Conservation (phyloP, 176 grass and related monocot species). For the Areca catechu region DNA sequence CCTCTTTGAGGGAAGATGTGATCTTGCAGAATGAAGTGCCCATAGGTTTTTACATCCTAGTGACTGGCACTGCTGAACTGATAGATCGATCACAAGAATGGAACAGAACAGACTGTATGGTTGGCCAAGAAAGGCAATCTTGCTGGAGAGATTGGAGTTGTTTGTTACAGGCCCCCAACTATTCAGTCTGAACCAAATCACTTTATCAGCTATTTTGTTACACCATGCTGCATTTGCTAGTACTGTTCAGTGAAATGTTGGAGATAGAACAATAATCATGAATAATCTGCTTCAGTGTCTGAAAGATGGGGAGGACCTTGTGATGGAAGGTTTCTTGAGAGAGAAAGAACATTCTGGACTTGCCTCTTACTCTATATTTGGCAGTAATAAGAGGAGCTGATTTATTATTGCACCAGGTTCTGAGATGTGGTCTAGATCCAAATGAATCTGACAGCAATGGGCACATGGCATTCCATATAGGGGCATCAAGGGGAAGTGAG, state of each 20-base stretch:
- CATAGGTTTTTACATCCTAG: conserved; percentile 88
- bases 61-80: conserved; percentile 68
- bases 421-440: conserved; percentile 60
- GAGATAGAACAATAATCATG: conserved; percentile 86
- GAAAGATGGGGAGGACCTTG: conserved; percentile 37
- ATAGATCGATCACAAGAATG: conserved; percentile 40
- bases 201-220: conserved; percentile 78
- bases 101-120: conserved; percentile 40
- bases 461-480: conserved; percentile 75
- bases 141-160: conserved; percentile 82
- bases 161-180: conserved; percentile 92
- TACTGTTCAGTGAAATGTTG: conserved; percentile 85
- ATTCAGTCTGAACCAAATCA: conserved; percentile 73
- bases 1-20: conserved; percentile 88
- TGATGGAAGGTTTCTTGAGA: conserved; percentile 50
- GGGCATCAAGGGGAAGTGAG: conserved; percentile 69
- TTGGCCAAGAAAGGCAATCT: conserved; percentile 58
- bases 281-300: conserved; percentile 89
- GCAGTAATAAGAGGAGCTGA: conserved; percentile 68
- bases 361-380: conserved; percentile 78
- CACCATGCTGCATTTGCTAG: conserved; percentile 66
- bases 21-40: conserved; percentile 96
- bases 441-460: conserved; percentile 74
- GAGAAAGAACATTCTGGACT: conserved; percentile 89
- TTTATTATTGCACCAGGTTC: conserved; percentile 64